A percentile compares a stretch with the other conserved stretches of the same genome.
phyloP scores from a whole-genome alignment of 805 yeast species.

The Saccharomyces mikatae region DNA sequence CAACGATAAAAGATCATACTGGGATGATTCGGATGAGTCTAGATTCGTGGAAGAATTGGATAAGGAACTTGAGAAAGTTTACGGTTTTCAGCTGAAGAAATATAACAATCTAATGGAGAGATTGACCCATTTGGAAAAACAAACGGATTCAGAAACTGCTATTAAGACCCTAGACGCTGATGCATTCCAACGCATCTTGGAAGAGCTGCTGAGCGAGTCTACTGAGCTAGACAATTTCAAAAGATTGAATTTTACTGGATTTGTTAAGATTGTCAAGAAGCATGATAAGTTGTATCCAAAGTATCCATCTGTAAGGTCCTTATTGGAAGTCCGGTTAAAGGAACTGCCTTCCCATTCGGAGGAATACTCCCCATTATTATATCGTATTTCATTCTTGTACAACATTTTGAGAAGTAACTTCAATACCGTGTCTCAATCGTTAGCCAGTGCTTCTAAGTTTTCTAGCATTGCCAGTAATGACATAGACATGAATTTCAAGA shows the following conservation, averaged over 20 bases:
- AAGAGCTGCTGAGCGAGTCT: slow-evolving; percentile 63
- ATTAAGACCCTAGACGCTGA: slow-evolving; percentile 46
- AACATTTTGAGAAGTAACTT: slow-evolving; percentile 65
- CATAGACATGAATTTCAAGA: slow-evolving; percentile 38
- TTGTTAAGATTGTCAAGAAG: slow-evolving; percentile 87
- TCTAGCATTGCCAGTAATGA: slow-evolving; percentile 29
- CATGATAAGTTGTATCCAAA: slow-evolving; percentile 86
- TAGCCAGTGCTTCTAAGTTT: slow-evolving; percentile 32
- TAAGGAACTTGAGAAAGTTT: slow-evolving; percentile 66
- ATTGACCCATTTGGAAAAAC: slow-evolving; percentile 55
- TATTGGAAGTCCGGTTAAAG: slow-evolving; percentile 79
- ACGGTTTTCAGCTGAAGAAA: slow-evolving; percentile 58
- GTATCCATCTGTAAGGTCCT: slow-evolving; percentile 77
- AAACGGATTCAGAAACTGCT: slow-evolving; percentile 38
- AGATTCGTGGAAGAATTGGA: slow-evolving; percentile 61
- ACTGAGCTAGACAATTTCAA: slow-evolving; percentile 85
- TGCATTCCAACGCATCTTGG: slow-evolving; percentile 59
- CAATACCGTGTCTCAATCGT: slow-evolving; percentile 28
- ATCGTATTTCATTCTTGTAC: slow-evolving; percentile 73
- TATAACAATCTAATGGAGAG: slow-evolving; percentile 60
- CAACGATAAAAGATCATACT: slow-evolving; percentile 30
- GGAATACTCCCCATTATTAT: slow-evolving; percentile 85
- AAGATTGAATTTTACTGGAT: slow-evolving; percentile 89
- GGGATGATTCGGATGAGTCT: slow-evolving; percentile 69
- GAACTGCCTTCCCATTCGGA: slow-evolving; percentile 88